Base-by-base conservation (phyloP, 2,329 filamentous ascomycete species). In the Rosellinia necatrix region DNA sequence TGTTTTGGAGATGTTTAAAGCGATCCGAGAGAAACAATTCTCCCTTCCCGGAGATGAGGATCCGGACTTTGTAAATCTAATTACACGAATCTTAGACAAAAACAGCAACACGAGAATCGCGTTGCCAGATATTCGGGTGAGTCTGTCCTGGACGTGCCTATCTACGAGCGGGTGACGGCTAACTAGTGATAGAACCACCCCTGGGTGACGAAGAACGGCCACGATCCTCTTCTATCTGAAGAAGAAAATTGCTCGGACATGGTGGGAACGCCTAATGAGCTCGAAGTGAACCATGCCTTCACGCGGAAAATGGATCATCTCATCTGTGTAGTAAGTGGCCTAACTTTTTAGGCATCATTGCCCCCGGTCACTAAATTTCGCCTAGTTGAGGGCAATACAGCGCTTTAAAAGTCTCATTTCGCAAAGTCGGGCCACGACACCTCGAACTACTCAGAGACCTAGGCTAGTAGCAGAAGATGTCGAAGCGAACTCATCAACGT, bases 211-310 rank as follows among this genome's bases (percentile, higher is more conserved):
- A 89, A 85, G 67, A 75, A 83, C 53, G 92, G 91, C 12, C 81
- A 77, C 6, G 93, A 97, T 71, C 85, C 85, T 58, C 77, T 99
- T 12, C 79, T 97, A 10, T 84, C 91, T 6, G 82, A 84, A 40
- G 89, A 92, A 61, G 92, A 97, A 68, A 99, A 99, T 65, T 96
- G 90, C 38, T 84, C 88, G 9, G 82, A 92, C 61, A 77, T 91
- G 13, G 80, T 97, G 27, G 90, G 92, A 59, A 84, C 87, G 4
- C 93, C 93, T 1, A 97, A 93, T 54, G 90, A 94, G 64, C 86
- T 92, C 53, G 94, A 99, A 74, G 84, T 97, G 68, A 91, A 91
- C 66, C 86, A 89, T 61, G 94, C 94, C 12, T 96, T 97, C 62
- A 97, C 94, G 2, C 85, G 84, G 21, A 96, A 92, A 68, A 92